Percentiles rank a stretch among this genome's conserved stretches.
Evolutionary conservation across 2,329 filamentous ascomycete species (phyloP).

Genomic region (Ceratocystis diversiconidia): DNA sequence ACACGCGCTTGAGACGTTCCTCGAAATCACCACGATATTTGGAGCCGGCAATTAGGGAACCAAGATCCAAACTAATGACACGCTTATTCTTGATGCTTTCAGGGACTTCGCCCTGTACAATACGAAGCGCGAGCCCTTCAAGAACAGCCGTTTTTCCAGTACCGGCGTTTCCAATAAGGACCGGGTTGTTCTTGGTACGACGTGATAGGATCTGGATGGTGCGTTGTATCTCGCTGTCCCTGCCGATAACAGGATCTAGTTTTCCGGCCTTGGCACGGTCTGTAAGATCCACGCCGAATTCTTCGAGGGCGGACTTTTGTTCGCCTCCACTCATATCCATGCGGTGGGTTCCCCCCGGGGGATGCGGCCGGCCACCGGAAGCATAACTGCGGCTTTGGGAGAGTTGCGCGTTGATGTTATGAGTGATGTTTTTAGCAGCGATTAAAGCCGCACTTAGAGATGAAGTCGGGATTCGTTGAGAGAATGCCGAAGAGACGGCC

Average conservation of each 20-base stretch:
- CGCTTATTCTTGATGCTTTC: conserved; percentile 92
- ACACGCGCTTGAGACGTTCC: conserved; percentile 75
- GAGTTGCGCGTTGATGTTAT: not conserved
- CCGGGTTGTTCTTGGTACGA: conserved; percentile 89
- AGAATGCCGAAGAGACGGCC: not conserved
- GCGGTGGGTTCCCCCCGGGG: conserved; percentile 80
- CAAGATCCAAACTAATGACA: conserved; percentile 76
- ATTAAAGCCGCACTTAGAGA: conserved; percentile 19
- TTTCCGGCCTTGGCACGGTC: conserved; percentile 74
- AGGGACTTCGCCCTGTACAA: conserved; percentile 82
- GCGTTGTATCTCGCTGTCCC: conserved; percentile 80
- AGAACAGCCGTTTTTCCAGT: conserved; percentile 90
- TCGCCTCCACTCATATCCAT: conserved; percentile 71
- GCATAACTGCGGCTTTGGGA: conserved; percentile 39
- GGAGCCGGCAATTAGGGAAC: conserved; percentile 84
- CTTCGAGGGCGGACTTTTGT: conserved; percentile 76
- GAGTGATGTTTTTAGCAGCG: conserved; percentile 27
- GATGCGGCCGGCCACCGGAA: conserved; percentile 58
- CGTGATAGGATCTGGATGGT: conserved; percentile 89
- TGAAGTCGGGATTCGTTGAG: not conserved
- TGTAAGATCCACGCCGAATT: conserved; percentile 84
- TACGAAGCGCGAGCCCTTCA: conserved; percentile 78
- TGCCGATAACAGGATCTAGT: conserved; percentile 87
- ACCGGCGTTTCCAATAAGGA: conserved; percentile 80
- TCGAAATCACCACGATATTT: conserved; percentile 96